These are phyloP conservation scores for Rhododendron ovatum DNA, from an alignment of 148 eudicot species.

Conservation along the genomic window DNA sequence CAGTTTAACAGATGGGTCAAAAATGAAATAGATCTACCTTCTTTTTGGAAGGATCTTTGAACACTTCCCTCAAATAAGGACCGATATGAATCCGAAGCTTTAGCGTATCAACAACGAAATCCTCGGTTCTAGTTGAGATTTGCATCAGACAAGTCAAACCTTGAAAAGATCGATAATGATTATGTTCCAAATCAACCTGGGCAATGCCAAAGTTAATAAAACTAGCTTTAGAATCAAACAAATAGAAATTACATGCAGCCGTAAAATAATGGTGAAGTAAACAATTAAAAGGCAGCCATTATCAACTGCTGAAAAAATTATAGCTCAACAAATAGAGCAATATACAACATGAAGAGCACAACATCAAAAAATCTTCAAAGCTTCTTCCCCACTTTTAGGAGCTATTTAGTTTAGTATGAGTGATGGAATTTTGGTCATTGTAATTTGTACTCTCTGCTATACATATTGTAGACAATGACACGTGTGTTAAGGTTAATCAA, in stretches of 20 bases:
- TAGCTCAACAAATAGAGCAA: neutral
- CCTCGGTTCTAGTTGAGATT: constrained; percentile 93
- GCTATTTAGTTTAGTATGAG: neutral
- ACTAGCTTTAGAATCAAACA: neutral
- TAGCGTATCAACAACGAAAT: constrained; percentile 89
- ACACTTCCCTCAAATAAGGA: constrained; percentile 83
- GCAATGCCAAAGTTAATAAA: constrained; percentile 11
- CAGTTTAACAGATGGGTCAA: neutral
- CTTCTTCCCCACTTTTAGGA: neutral
- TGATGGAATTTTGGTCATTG: neutral
- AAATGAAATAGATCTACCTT: constrained; percentile 43
- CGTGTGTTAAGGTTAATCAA: neutral
- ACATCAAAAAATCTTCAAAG: neutral
- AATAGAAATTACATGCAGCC: neutral
- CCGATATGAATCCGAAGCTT: constrained; percentile 84
- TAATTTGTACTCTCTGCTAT: neutral
- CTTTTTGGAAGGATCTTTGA: constrained; percentile 75
- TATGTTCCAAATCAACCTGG: constrained; percentile 96
- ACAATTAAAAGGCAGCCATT: neutral
- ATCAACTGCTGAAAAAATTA: neutral
- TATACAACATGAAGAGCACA: neutral
- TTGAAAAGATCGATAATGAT: constrained; percentile 89
- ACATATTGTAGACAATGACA: neutral
- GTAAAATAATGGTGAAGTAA: neutral
- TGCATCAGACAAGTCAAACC: constrained; percentile 98